Conservation (phyloP, 2,329 filamentous ascomycete genomes). For the Alternaria sp. region DNA sequence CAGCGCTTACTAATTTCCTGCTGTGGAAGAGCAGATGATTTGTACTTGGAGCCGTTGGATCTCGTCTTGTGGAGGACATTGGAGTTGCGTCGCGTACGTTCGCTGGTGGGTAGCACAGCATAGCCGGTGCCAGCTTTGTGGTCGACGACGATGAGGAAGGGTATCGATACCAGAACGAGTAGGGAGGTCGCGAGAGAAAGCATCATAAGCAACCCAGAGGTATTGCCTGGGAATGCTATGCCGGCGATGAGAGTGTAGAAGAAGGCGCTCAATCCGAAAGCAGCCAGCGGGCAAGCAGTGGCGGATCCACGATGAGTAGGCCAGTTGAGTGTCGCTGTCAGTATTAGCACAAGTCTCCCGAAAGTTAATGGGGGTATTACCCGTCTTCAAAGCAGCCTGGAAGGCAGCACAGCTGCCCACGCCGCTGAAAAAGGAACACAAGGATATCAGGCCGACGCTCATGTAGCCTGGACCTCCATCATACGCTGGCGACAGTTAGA, state of each 20-base stretch:
- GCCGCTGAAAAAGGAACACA: constrained; percentile 86
- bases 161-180: constrained; percentile 77
- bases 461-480: constrained; percentile 67
- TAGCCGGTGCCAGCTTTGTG: constrained; percentile 66
- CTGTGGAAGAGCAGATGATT: constrained; percentile 41
- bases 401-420: constrained; percentile 93
- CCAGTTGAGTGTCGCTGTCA: constrained; percentile 83
- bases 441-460: constrained; percentile 67
- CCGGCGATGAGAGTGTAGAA: constrained; percentile 87
- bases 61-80: constrained; percentile 56
- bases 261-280: constrained; percentile 93
- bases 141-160: constrained; percentile 79
- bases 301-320: constrained; percentile 89
- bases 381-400: constrained; percentile 80
- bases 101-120: constrained; percentile 60
- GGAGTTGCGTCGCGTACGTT: constrained; percentile 53
- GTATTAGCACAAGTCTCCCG: constrained; percentile 19
- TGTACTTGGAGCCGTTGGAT: constrained; percentile 54
- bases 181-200: constrained; percentile 79
- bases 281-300: constrained; percentile 89
- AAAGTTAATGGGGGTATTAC: constrained; percentile 38
- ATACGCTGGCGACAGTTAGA: constrained; percentile 65
- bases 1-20: constrained; percentile 69
- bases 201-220: constrained; percentile 79
- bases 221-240: constrained; percentile 81